These are phyloP conservation scores for Vicia sativa DNA, from an alignment of 306 rosid genomes.

Conservation along the genomic window DNA sequence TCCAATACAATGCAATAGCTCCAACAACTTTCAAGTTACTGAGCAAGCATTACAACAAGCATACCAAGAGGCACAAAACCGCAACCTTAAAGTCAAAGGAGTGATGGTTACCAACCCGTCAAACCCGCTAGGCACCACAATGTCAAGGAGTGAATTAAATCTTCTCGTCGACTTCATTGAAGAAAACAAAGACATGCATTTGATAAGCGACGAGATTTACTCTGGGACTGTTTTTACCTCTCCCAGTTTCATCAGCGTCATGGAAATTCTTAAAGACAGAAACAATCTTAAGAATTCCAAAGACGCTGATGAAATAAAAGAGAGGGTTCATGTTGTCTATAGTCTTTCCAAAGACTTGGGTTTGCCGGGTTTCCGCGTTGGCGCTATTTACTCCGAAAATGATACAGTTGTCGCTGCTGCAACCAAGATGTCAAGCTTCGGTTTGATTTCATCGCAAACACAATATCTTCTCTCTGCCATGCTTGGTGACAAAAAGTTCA, in stretches of 20 bases:
- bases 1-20: constrained; percentile 76
- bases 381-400: constrained; percentile 72
- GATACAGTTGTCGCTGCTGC: constrained; percentile 64
- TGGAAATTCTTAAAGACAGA: constrained; percentile 61
- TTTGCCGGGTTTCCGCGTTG: constrained; percentile 81
- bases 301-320: constrained; percentile 19
- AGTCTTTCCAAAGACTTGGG: constrained; percentile 92
- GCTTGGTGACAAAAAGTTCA: constrained; percentile 70
- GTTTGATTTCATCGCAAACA: constrained; percentile 75
- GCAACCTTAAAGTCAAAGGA: constrained; percentile 74
- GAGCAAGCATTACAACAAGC: constrained; percentile 59
- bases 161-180: constrained; percentile 60
- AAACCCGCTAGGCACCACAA: constrained; percentile 82
- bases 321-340: constrained; percentile 72
- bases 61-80: constrained; percentile 52
- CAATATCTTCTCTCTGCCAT: constrained; percentile 72
- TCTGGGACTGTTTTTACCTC: constrained; percentile 79
- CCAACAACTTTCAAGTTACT: constrained; percentile 71
- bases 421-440: constrained; percentile 90
- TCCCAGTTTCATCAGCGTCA: constrained; percentile 62
- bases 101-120: constrained; percentile 84
- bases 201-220: constrained; percentile 86
- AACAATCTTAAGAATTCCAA: constrained; percentile 26
- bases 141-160: constrained; percentile 59
- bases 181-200: constrained; percentile 53